Base-by-base conservation (phyloP, 2,329 filamentous ascomycete genomes). In the Elsinoe batatas region DNA sequence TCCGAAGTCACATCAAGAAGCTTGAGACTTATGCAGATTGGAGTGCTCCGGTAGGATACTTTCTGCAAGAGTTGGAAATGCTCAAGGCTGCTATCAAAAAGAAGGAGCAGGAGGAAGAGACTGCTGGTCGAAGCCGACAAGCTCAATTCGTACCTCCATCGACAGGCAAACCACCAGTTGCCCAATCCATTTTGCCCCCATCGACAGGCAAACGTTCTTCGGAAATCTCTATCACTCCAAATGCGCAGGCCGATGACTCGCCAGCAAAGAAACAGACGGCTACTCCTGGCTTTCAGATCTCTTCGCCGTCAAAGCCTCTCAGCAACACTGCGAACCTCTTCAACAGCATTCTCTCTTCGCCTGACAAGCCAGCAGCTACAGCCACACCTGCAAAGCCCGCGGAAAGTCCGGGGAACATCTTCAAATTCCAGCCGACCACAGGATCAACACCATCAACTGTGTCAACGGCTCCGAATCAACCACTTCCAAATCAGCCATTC, bases 321-420 rank as follows among this genome's bases (percentile, higher is more conserved):
- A 53, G 50, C 15, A 30, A 36, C 5, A 60, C 58, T 33, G 58
- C 58, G 10, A 56, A 54, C 6, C 15, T 60, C 15, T 60, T 60
- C 36, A 36, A 54, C n/a, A 53, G 57, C 18, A 60, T 60, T 6
- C 18, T 60, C 15, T 54, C 50, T 11, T 56, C 57, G 3, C 37
- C 54, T 6, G 50, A 54, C 12, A 57, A 58, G 51, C 13, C 38
- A 37, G 20, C 32, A 4, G 40, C 17, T 13, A n/a, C 54, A 38
- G 3, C 20, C 30, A 35, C 32, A 26, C 2, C 22, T 47, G 11
- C 46, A 42, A 36, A n/a, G n/a, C 18, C 30, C 11, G 35, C 49
- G 15, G 50, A 51, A n/a, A 43, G 43, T 12, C 22, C 53, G 15
- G 32, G 43, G 15, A 40, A 12, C 18, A 54, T 54, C 13, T 58